Conservation (phyloP, 2,329 filamentous ascomycete genomes). For the Epichloe glyceriae region DNA sequence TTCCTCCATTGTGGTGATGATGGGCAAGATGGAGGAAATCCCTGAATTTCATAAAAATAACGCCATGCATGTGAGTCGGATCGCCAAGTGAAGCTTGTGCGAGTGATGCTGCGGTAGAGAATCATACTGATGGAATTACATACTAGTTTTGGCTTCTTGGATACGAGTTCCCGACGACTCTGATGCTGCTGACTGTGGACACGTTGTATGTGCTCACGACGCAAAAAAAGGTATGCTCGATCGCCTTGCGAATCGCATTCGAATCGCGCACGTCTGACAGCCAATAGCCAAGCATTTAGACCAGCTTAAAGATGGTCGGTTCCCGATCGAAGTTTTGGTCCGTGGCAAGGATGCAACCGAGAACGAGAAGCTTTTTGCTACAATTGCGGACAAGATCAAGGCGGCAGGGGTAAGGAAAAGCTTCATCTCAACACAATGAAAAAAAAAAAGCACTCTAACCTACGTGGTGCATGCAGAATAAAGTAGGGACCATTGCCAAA, state of each 20-base stretch:
- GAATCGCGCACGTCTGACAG: slow-evolving; percentile 16
- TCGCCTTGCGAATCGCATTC: not conserved
- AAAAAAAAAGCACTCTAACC: not conserved
- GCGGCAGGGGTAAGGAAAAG: slow-evolving; percentile 56
- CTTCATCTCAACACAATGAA: not conserved
- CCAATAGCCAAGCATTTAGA: slow-evolving; percentile 76
- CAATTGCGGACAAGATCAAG: slow-evolving; percentile 78
- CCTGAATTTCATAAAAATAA: slow-evolving; percentile 91
- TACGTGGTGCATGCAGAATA: slow-evolving; percentile 45
- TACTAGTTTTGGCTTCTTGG: slow-evolving; percentile 89
- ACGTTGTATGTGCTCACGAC: slow-evolving; percentile 88
- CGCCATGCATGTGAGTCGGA: slow-evolving; percentile 68
- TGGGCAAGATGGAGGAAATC: slow-evolving; percentile 88
- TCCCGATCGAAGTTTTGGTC: slow-evolving; percentile 83
- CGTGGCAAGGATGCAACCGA: slow-evolving; percentile 83
- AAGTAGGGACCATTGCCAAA: slow-evolving; percentile 76
- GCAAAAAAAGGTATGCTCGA: slow-evolving; percentile 70
- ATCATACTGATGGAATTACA: slow-evolving; percentile 1
- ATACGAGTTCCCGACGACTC: slow-evolving; percentile 93
- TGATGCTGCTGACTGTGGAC: slow-evolving; percentile 85
- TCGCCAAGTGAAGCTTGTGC: not conserved
- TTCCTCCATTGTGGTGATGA: slow-evolving; percentile 74
- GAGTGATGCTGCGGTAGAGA: not conserved
- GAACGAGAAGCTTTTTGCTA: slow-evolving; percentile 81
- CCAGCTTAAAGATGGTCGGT: slow-evolving; percentile 79